Evolutionary conservation across 768 basidiomycete species (phyloP).

Genomic region (Tricholoma saponaceum): DNA sequence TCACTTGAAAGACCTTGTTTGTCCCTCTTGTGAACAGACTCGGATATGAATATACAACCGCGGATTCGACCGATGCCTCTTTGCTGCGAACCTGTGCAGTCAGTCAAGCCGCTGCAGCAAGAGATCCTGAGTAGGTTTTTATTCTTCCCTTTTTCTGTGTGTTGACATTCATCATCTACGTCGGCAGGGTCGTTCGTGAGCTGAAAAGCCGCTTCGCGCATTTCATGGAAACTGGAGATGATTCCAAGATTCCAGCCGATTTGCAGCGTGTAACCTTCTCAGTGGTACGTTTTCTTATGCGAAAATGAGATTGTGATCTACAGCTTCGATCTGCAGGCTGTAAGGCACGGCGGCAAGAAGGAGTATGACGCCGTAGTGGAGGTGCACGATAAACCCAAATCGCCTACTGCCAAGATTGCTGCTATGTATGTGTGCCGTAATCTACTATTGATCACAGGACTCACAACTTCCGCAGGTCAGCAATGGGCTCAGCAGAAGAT

Average conservation of each 20-base stretch:
- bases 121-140: slow-evolving; percentile 20
- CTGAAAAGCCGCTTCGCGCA: slow-evolving; percentile 65
- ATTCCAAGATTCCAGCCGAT: slow-evolving; percentile 77
- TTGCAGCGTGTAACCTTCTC: slow-evolving; percentile 54
- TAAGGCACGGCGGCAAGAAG: slow-evolving; percentile 63
- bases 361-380: slow-evolving; percentile 74
- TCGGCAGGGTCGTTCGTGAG: slow-evolving; percentile 63
- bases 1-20: slow-evolving; percentile 47
- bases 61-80: slow-evolving; percentile 64
- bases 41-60: slow-evolving; percentile 68
- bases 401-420: slow-evolving; percentile 66
- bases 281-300: slow-evolving; percentile 34
- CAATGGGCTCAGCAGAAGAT: slow-evolving; percentile 60
- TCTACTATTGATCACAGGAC: neutral
- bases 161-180: neutral
- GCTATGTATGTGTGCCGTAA: slow-evolving; percentile 50
- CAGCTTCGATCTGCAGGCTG: slow-evolving; percentile 44
- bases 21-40: slow-evolving; percentile 73
- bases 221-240: slow-evolving; percentile 69
- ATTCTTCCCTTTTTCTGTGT: slow-evolving; percentile 3
- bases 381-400: slow-evolving; percentile 68
- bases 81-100: slow-evolving; percentile 77
- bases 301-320: slow-evolving; percentile 2
- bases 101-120: slow-evolving; percentile 34
- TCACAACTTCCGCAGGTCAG: slow-evolving; percentile 33